A percentile compares a stretch with the other conserved stretches of the same genome.
These are phyloP conservation scores for Tetracladium setigerum DNA, from an alignment of 495 filamentous ascomycete genomes.

Conservation along the genomic window DNA sequence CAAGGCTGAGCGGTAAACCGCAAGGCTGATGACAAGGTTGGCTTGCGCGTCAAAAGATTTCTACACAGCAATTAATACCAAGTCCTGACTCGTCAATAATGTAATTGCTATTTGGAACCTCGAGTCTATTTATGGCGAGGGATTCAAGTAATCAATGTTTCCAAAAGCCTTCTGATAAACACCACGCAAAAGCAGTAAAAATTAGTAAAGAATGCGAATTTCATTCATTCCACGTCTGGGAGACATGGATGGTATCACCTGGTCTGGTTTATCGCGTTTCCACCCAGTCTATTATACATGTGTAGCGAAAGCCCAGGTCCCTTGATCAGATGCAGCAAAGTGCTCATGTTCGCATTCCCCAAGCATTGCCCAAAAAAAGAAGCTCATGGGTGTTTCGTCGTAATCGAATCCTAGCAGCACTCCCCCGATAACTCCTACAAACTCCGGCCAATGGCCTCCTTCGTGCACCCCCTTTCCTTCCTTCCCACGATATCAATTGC, in stretches of 20 bases:
- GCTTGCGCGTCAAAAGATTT: too few relatives aligned
- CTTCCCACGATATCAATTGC: too few relatives aligned
- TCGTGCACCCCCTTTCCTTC: not conserved
- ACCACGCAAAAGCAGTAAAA: too few relatives aligned
- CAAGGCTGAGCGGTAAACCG: too few relatives aligned
- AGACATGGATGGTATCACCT: slow-evolving; percentile 14
- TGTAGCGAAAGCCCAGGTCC: slow-evolving; percentile 4
- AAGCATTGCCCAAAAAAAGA: not conserved
- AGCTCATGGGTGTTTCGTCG: slow-evolving; percentile 8
- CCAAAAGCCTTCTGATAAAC: too few relatives aligned
- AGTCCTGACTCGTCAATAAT: too few relatives aligned
- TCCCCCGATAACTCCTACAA: slow-evolving; percentile 9
- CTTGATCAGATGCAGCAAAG: slow-evolving; percentile 9
- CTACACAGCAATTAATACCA: too few relatives aligned
- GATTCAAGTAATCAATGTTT: too few relatives aligned
- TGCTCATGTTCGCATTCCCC: not conserved
- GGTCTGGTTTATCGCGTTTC: not conserved
- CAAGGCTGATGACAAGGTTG: too few relatives aligned
- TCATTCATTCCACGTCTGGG: slow-evolving; percentile 10
- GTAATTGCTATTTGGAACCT: too few relatives aligned
- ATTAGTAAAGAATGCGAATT: not conserved
- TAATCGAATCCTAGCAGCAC: too few relatives aligned
- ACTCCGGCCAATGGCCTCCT: slow-evolving; percentile 2
- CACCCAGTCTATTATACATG: slow-evolving; percentile 19
- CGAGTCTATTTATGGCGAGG: too few relatives aligned